Percentiles rank a stretch among this genome's conserved stretches.
Evolutionary conservation across 2,329 filamentous ascomycete genomes (phyloP).

Genomic region (Neofusicoccum kwambonambiense): DNA sequence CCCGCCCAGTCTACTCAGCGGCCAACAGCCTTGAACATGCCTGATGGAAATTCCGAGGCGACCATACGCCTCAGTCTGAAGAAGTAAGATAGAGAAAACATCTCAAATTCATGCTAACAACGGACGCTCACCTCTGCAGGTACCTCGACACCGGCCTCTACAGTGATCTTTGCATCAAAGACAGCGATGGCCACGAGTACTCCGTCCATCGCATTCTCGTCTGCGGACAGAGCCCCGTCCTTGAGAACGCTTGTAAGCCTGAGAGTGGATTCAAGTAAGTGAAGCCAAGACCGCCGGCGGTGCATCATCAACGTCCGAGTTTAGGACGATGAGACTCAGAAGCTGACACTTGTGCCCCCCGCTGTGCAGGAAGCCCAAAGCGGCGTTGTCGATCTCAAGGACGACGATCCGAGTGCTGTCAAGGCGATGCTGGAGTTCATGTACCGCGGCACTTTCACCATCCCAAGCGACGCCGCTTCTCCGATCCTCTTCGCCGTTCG

Average conservation of each 20-base stretch:
- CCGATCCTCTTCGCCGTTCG: neutral
- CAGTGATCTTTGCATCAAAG: too few species aligned
- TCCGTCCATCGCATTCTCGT: neutral
- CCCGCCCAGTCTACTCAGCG: too few species aligned
- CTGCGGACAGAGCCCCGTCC: neutral
- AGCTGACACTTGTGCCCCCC: neutral
- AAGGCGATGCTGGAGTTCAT: slow-evolving; percentile 80
- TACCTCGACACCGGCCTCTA: neutral
- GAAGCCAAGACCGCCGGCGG: too few species aligned
- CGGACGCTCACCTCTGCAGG: neutral
- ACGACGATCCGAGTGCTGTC: slow-evolving; percentile 70
- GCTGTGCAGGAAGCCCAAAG: neutral
- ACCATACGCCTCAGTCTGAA: too few species aligned
- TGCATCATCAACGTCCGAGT: too few species aligned
- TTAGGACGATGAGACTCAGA: too few species aligned
- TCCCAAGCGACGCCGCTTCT: too few species aligned
- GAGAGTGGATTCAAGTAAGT: neutral
- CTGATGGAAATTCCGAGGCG: too few species aligned
- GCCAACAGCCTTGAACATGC: too few species aligned
- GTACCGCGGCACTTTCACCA: slow-evolving; percentile 74
- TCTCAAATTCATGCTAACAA: too few species aligned
- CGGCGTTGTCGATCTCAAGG: slow-evolving; percentile 58
- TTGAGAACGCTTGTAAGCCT: neutral
- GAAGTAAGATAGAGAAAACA: too few species aligned
- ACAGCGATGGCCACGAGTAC: neutral